Evolutionary conservation across 208 protist species (phyloP).

Genomic region (Leishmania guyanensis): DNA sequence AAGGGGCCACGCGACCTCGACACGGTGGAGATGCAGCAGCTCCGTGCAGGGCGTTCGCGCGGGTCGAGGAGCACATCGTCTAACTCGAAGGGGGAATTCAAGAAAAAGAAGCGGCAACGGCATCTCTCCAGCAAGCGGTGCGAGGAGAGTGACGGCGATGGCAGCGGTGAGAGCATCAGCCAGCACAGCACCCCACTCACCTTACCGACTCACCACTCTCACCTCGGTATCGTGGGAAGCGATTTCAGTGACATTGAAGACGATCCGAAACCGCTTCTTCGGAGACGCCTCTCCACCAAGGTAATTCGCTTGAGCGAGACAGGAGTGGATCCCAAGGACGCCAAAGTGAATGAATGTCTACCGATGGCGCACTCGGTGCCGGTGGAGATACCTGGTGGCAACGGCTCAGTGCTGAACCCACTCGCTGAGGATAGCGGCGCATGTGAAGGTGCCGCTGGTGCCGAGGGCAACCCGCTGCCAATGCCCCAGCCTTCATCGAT

Average conservation of each 20-base stretch:
- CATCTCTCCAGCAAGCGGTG: neutral
- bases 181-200: conserved; percentile 24
- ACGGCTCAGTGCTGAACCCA: neutral
- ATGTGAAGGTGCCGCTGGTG: neutral
- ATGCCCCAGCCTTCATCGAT: conserved; percentile 20
- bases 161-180: conserved; percentile 16
- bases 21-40: conserved; percentile 21
- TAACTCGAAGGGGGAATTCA: neutral
- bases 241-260: conserved; percentile 34
- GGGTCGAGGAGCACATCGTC: conserved; percentile 1
- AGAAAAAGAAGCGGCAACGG: neutral
- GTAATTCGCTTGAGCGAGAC: no score
- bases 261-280: conserved; percentile 6
- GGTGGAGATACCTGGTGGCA: neutral
- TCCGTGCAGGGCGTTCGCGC: neutral
- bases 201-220: conserved; percentile 13
- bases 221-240: conserved; percentile 14
- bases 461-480: neutral
- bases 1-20: conserved; percentile 32
- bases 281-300: neutral
- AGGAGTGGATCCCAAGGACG: neutral
- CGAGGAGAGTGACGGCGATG: conserved; percentile 22
- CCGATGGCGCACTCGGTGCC: conserved; percentile 3
- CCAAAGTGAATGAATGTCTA: neutral
- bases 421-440: neutral